Conservation (phyloP, 306 rosid genomes). For the Glycine tomentella region DNA sequence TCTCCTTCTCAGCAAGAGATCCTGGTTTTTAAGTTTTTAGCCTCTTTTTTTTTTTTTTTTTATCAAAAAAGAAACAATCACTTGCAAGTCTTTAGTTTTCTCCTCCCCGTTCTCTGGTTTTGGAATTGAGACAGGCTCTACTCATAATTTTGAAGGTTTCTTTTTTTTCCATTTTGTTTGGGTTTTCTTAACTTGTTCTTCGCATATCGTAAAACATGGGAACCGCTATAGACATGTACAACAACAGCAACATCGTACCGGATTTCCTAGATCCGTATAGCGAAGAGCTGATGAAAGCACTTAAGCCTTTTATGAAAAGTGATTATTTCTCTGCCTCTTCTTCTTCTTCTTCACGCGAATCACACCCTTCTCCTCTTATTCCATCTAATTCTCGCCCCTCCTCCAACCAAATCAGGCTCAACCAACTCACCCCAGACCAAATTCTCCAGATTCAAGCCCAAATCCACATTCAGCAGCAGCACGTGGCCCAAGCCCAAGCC, state of each 20-base stretch:
- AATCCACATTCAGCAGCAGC: slow-evolving; percentile 54
- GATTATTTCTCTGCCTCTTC: slow-evolving; percentile 47
- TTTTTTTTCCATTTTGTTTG: neutral
- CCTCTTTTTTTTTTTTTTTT: neutral
- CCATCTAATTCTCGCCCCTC: slow-evolving; percentile 42
- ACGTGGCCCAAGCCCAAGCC: too few species aligned
- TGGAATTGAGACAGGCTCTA: slow-evolving; percentile 40
- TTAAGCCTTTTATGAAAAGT: slow-evolving; percentile 73
- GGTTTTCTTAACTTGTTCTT: neutral
- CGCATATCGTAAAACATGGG: slow-evolving; percentile 52
- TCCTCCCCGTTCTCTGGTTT: slow-evolving; percentile 43
- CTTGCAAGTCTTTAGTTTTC: slow-evolving; percentile 13
- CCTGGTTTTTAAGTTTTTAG: slow-evolving; percentile 25
- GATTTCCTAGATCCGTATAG: slow-evolving; percentile 61
- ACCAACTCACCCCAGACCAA: slow-evolving; percentile 78
- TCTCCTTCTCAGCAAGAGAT: slow-evolving; percentile 32
- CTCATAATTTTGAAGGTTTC: neutral
- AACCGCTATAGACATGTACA: slow-evolving; percentile 60
- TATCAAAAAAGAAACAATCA: neutral
- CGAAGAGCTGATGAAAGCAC: slow-evolving; percentile 83
- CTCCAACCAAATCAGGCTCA: slow-evolving; percentile 57
- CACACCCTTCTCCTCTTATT: slow-evolving; percentile 20
- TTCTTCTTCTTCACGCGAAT: neutral
- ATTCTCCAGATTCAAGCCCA: slow-evolving; percentile 84
- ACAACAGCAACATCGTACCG: slow-evolving; percentile 32